phyloP scores from a whole-genome alignment of 306 rosid genomes.

The Cicer pinnatifidum region DNA sequence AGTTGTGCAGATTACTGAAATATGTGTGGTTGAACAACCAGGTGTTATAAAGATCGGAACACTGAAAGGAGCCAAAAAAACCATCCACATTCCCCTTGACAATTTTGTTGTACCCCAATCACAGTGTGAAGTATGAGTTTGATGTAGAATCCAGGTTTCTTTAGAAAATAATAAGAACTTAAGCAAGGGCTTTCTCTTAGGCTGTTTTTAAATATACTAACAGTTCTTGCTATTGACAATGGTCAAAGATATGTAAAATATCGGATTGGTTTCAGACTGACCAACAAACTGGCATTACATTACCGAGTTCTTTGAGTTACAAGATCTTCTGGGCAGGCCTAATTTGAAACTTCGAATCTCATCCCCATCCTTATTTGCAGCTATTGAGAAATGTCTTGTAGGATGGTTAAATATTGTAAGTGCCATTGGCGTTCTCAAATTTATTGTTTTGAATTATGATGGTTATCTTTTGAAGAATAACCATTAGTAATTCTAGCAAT shows the following conservation, averaged over 20 bases:
- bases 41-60: slow-evolving; percentile 38
- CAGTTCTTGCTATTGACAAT: slow-evolving; percentile 15
- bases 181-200: neutral
- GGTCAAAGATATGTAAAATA: slow-evolving; percentile 42
- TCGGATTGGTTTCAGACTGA: slow-evolving; percentile 28
- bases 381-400: slow-evolving; percentile 4
- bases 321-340: slow-evolving; percentile 21
- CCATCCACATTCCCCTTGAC: slow-evolving; percentile 35
- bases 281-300: slow-evolving; percentile 33
- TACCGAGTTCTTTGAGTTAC: slow-evolving; percentile 31
- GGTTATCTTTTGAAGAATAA: neutral
- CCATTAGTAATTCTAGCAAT: no score
- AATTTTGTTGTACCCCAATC: slow-evolving; percentile 48
- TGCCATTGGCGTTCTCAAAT: slow-evolving; percentile 6
- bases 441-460: neutral
- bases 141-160: slow-evolving; percentile 27
- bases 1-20: slow-evolving; percentile 34
- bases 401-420: slow-evolving; percentile 13
- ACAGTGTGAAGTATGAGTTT: slow-evolving; percentile 29
- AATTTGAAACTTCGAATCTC: slow-evolving; percentile 16
- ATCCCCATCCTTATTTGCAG: slow-evolving; percentile 10
- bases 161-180: neutral
- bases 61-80: slow-evolving; percentile 30
- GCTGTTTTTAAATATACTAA: neutral
- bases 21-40: slow-evolving; percentile 25